Evolutionary conservation across 2,329 filamentous ascomycete species (phyloP), one percentile per base, ranked within the genome.

Genomic region (Cyphellophora attinorum): DNA sequence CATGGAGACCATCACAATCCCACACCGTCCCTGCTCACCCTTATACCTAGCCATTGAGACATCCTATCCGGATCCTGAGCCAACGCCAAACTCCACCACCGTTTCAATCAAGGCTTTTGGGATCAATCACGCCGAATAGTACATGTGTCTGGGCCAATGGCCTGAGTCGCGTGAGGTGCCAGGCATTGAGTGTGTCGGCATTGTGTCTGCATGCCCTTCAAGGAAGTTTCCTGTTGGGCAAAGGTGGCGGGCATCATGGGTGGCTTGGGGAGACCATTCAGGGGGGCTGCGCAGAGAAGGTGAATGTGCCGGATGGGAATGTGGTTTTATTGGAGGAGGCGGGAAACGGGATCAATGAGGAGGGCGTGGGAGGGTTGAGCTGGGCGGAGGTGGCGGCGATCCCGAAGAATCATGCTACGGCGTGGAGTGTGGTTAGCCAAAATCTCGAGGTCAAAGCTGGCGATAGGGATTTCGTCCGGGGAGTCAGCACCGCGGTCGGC

Each of bases 41-140:
- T 47, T 52, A 33, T 50, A 51, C 32, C 51, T 59, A n/a, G 33
- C 42, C 11, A 36, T 47, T 32, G 41, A 47, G 30, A 38, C 34
- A n/a, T n/a, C n/a, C 2, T 50, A 52, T 13, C 33, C 47, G n/a
- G 54, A 51, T 31, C 54, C 57, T 5, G 29, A 34, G 2, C 51
- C 56, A 3, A 31, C 17, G 3, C 8, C 13, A 4, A 40, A 55
- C 33, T 40, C 57, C 27, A 54, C 53, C 1, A 42, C 60, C 11
- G 50, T 63, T 41, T 40, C 50, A 38, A 52, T 64, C 27, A 49
- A 54, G 39, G 61, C 61, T 6, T 66, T 66, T 33, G 61, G 61
- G 3, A 40, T 64, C 27, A 64, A 65, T 40, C 60, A 64, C 38
- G 62, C 62, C 6, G 62, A 66, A 44, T 62, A 62, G 54, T 58